These are phyloP conservation scores for Volvox africanus DNA, from an alignment of 139 green algal genomes.

Conservation along the genomic window DNA sequence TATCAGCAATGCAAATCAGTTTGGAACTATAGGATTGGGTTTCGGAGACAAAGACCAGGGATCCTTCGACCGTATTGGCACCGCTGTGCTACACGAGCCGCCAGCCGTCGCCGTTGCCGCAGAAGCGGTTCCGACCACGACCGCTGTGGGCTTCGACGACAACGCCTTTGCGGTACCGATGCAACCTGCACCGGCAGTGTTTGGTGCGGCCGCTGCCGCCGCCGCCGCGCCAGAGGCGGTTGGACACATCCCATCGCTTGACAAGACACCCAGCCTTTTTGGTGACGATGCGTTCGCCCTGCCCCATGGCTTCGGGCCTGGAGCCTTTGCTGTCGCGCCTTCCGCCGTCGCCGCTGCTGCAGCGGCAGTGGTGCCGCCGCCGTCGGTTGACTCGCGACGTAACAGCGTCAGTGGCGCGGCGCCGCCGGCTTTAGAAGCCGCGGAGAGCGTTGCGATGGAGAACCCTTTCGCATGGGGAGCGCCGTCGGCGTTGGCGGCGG, in stretches of 20 bases:
- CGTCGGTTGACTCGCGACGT: background rate
- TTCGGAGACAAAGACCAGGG: background rate
- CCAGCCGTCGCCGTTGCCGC: background rate
- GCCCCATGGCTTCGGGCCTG: background rate
- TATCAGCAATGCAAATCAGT: background rate
- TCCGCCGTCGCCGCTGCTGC: no score
- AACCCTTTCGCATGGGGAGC: constrained; percentile 22
- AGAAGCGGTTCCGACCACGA: background rate
- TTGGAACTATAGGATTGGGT: background rate
- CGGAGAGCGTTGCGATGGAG: constrained; percentile 13
- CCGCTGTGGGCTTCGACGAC: constrained; percentile 2
- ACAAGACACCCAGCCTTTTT: background rate
- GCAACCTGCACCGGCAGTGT: background rate
- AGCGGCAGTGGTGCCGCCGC: background rate
- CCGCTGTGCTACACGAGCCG: no score
- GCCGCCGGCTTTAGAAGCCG: background rate
- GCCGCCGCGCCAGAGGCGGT: background rate
- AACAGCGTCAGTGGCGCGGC: background rate
- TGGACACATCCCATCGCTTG: background rate
- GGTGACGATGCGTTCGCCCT: background rate
- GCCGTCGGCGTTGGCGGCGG: background rate
- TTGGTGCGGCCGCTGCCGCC: no score
- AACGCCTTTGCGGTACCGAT: background rate
- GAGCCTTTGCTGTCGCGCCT: background rate
- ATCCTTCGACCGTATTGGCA: background rate